Evolutionary conservation across 2,329 filamentous ascomycete species (phyloP).

Genomic region (Penicillium sp.): DNA sequence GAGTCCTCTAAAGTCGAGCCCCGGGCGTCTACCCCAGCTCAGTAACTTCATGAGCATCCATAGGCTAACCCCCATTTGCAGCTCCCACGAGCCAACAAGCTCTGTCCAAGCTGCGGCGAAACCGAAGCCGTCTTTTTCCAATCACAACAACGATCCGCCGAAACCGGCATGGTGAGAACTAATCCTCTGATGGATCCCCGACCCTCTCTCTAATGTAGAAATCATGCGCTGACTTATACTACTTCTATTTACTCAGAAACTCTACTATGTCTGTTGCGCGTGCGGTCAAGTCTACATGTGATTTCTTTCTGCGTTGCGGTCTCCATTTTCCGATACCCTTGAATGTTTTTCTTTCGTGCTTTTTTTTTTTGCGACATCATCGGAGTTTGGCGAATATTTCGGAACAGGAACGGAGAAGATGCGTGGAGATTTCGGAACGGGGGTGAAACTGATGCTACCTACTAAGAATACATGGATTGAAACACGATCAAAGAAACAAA

Average conservation of each 20-base stretch:
- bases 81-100: conserved; percentile 86
- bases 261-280: conserved; percentile 90
- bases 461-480: conserved; percentile 34
- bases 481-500: conserved; percentile 17
- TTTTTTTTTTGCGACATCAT: conserved; percentile 16
- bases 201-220: not conserved
- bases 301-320: conserved; percentile 22
- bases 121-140: conserved; percentile 97
- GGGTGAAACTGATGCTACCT: not conserved
- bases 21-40: not conserved
- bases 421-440: conserved; percentile 13
- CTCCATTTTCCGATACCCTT: conserved; percentile 35
- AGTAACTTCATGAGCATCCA: conserved; percentile 17
- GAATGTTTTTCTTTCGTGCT: conserved; percentile 15
- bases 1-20: not conserved
- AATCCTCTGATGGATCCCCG: conserved; percentile 3
- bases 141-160: conserved; percentile 92
- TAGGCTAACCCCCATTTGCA: conserved; percentile 49
- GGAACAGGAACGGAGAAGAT: not conserved
- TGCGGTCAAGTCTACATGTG: conserved; percentile 80
- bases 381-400: conserved; percentile 10
- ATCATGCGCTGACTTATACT: conserved; percentile 15
- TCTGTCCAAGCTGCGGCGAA: conserved; percentile 80
- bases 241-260: conserved; percentile 60
- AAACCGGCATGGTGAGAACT: conserved; percentile 90